phyloP scores from a whole-genome alignment of 1,284 basidiomycete species.

The Trametes hirsuta region DNA sequence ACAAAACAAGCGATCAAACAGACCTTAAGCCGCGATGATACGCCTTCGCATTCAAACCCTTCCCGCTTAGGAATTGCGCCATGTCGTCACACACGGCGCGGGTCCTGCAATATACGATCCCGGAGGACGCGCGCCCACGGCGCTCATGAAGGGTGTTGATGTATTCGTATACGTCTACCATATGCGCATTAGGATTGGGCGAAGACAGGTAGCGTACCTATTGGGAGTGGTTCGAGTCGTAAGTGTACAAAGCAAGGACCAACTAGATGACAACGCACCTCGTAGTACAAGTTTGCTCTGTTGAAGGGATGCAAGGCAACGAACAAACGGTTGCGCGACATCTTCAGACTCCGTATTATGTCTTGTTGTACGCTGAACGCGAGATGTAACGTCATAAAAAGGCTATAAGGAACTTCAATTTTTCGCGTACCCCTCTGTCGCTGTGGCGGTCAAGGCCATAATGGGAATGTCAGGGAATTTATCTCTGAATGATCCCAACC shows the following conservation, averaged over 20 bases:
- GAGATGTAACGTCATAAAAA: background rate
- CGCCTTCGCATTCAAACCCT: slow-evolving; percentile 71
- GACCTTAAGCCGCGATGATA: slow-evolving; percentile 74
- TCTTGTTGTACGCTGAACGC: slow-evolving; percentile 61
- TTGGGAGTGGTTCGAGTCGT: background rate
- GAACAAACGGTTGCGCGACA: slow-evolving; percentile 59
- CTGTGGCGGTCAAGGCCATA: slow-evolving; percentile 84
- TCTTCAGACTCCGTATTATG: slow-evolving; percentile 66
- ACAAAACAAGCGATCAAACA: slow-evolving; percentile 17
- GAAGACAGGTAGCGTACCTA: slow-evolving; percentile 66
- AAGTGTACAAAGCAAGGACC: background rate
- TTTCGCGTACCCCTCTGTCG: slow-evolving; percentile 57
- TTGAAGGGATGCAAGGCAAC: slow-evolving; percentile 81
- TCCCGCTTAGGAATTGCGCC: slow-evolving; percentile 59
- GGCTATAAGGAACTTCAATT: background rate
- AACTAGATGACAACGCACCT: slow-evolving; percentile 44
- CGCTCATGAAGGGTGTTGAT: slow-evolving; percentile 62
- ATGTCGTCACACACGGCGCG: slow-evolving; percentile 71
- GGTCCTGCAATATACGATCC: slow-evolving; percentile 81
- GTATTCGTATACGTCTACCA: slow-evolving; percentile 69
- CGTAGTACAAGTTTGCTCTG: slow-evolving; percentile 80
- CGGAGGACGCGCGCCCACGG: slow-evolving; percentile 65
- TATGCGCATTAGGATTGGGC: slow-evolving; percentile 51
- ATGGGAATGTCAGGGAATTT: slow-evolving; percentile 76
- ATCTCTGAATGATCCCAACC: slow-evolving; percentile 70